Evolutionary conservation across 192 early-diverging fungal genomes (phyloP).

Genomic region (Entomortierella chlamydospora): DNA sequence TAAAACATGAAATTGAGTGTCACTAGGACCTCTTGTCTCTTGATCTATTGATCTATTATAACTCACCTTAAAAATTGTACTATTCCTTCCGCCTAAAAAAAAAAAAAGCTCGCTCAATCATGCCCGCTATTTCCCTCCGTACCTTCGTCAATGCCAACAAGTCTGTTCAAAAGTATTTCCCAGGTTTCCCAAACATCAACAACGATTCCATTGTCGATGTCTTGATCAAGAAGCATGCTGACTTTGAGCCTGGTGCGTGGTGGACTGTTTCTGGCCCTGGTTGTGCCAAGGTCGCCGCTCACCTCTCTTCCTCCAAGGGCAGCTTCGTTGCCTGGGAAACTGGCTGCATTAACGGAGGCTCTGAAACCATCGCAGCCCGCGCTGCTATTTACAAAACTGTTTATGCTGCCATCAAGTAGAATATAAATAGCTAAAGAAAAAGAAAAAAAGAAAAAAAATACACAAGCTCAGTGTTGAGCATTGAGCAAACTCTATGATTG

Average conservation of each 20-base stretch:
- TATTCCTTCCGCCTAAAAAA: too few species aligned
- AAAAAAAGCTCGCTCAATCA: slow-evolving; percentile 37
- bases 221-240: slow-evolving; percentile 38
- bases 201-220: slow-evolving; percentile 35
- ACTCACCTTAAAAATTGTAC: background rate
- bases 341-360: slow-evolving; percentile 36
- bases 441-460: too few species aligned
- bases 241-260: slow-evolving; percentile 55
- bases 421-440: too few species aligned
- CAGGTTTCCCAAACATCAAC: slow-evolving; percentile 23
- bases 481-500: too few species aligned
- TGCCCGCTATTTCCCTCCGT: slow-evolving; percentile 41
- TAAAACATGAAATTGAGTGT: too few species aligned
- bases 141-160: slow-evolving; percentile 41
- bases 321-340: slow-evolving; percentile 38
- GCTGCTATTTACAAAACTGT: slow-evolving; percentile 41
- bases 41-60: background rate
- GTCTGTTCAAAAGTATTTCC: slow-evolving; percentile 48
- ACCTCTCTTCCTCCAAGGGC: slow-evolving; percentile 9
- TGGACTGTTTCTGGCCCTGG: slow-evolving; percentile 37
- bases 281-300: slow-evolving; percentile 17
- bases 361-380: slow-evolving; percentile 28
- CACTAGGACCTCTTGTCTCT: too few species aligned
- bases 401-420: slow-evolving; percentile 26
- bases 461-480: too few species aligned